These are phyloP conservation scores for Pyrenochaeta sp. DNA, from an alignment of 2,329 filamentous ascomycete species.

Conservation along the genomic window DNA sequence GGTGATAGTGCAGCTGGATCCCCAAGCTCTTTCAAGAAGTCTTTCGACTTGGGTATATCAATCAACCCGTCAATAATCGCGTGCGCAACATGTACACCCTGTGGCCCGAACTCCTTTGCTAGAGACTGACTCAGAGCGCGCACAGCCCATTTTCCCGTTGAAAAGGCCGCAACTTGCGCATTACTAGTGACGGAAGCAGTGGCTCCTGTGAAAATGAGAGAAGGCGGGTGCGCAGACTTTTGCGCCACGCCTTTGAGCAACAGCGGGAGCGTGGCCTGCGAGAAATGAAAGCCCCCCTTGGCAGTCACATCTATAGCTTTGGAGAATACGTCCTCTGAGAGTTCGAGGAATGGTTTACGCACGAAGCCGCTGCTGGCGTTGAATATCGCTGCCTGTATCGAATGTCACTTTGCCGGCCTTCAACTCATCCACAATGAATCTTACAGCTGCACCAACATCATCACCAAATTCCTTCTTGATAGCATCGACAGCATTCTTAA, in stretches of 20 bases:
- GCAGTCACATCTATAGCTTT: slow-evolving; percentile 55
- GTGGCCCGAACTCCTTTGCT: slow-evolving; percentile 82
- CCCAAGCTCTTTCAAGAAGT: slow-evolving; percentile 62
- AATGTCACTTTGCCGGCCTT: no score
- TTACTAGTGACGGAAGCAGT: slow-evolving; percentile 80
- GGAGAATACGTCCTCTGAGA: slow-evolving; percentile 65
- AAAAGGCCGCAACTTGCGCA: slow-evolving; percentile 73
- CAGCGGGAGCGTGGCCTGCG: slow-evolving; percentile 73
- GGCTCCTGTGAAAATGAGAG: slow-evolving; percentile 85
- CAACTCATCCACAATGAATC: no score
- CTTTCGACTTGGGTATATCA: slow-evolving; percentile 76
- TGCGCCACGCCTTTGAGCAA: slow-evolving; percentile 67
- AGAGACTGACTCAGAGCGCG: slow-evolving; percentile 77
- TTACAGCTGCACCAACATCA: slow-evolving; percentile 55
- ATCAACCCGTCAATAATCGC: slow-evolving; percentile 86
- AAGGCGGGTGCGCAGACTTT: slow-evolving; percentile 69
- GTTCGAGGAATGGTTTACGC: slow-evolving; percentile 67
- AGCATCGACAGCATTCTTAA: slow-evolving; percentile 67
- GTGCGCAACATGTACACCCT: slow-evolving; percentile 84
- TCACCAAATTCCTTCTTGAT: slow-evolving; percentile 67
- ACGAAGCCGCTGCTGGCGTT: slow-evolving; percentile 69
- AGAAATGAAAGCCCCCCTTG: slow-evolving; percentile 77
- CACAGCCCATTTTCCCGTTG: slow-evolving; percentile 80
- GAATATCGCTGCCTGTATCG: slow-evolving; percentile 75
- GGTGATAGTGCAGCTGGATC: slow-evolving; percentile 74